phyloP scores from a whole-genome alignment of 257 asterid species.

The Fraxinus anomala region DNA sequence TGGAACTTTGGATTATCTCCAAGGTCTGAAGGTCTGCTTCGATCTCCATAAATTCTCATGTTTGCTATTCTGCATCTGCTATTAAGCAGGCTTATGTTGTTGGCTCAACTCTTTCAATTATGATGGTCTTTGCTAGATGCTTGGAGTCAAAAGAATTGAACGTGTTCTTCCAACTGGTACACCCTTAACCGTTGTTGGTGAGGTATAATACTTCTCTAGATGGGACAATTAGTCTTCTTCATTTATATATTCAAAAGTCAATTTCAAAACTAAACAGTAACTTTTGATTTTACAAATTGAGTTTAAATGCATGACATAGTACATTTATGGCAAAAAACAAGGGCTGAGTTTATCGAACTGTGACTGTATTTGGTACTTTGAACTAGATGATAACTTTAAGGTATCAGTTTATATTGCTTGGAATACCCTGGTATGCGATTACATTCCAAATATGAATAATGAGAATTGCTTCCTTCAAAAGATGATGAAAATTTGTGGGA shows the following conservation, averaged over 20 bases:
- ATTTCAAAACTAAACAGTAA: not conserved
- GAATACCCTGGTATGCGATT: not conserved
- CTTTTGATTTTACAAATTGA: not conserved
- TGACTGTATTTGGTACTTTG: not conserved
- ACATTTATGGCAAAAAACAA: constrained; percentile 4
- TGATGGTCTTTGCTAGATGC: constrained; percentile 64
- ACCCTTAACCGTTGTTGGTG: constrained; percentile 95
- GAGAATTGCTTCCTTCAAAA: not conserved
- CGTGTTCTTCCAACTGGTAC: constrained; percentile 97
- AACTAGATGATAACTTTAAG: constrained; percentile 2
- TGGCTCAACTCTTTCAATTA: constrained; percentile 21
- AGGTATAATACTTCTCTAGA: constrained; percentile 57
- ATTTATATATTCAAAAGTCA: constrained; percentile 4
- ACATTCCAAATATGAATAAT: not conserved
- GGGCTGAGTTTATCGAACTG: not conserved
- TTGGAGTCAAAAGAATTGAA: constrained; percentile 96
- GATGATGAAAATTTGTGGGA: not conserved
- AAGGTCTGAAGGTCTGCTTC: constrained; percentile 84
- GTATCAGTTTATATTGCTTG: constrained; percentile 7
- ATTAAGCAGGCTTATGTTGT: constrained; percentile 6
- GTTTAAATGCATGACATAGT: constrained; percentile 11
- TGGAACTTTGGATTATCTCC: constrained; percentile 94
- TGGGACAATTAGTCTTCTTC: not conserved
- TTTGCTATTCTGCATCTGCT: constrained; percentile 8
- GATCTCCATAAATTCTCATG: constrained; percentile 12